Evolutionary conservation across 306 rosid genomes (phyloP).

Genomic region (Hippophae gyantsensis): DNA sequence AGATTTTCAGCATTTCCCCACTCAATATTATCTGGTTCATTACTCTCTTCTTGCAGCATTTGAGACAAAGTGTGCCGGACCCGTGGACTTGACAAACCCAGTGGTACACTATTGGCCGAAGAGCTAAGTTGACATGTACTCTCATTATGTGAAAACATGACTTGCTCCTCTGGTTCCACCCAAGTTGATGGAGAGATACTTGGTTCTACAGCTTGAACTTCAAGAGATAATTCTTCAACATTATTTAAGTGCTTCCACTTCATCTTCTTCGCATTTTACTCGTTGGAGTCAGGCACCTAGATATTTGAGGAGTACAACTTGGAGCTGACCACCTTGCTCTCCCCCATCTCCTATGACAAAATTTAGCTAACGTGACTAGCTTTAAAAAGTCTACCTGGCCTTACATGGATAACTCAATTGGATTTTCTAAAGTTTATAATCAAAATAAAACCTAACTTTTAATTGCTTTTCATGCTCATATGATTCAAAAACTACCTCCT

Average conservation of each 20-base stretch:
- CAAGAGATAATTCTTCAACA: conserved; percentile 36
- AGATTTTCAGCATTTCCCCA: conserved; percentile 98
- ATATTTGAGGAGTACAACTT: no score
- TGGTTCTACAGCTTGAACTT: conserved; percentile 48
- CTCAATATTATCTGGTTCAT: conserved; percentile 62
- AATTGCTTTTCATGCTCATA: no score
- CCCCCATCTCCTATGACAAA: no score
- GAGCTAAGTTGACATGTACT: conserved; percentile 38
- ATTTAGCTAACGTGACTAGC: no score
- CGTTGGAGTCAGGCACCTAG: no score
- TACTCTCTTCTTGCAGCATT: conserved; percentile 93
- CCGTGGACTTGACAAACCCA: conserved; percentile 55
- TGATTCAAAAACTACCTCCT: no score
- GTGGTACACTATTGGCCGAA: conserved; percentile 37
- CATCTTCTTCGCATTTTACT: no score
- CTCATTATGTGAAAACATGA: conserved; percentile 34
- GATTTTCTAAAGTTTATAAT: no score
- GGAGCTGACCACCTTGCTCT: no score
- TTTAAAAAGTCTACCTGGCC: no score
- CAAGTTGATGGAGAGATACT: conserved; percentile 69
- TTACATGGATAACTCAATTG: no score
- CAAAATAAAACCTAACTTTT: no score
- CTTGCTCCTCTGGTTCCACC: conserved; percentile 88
- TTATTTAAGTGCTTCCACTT: conserved; percentile 15
- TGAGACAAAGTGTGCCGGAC: conserved; percentile 92